phyloP scores from a whole-genome alignment of 768 basidiomycete genomes.

The Obba rivulosa region DNA sequence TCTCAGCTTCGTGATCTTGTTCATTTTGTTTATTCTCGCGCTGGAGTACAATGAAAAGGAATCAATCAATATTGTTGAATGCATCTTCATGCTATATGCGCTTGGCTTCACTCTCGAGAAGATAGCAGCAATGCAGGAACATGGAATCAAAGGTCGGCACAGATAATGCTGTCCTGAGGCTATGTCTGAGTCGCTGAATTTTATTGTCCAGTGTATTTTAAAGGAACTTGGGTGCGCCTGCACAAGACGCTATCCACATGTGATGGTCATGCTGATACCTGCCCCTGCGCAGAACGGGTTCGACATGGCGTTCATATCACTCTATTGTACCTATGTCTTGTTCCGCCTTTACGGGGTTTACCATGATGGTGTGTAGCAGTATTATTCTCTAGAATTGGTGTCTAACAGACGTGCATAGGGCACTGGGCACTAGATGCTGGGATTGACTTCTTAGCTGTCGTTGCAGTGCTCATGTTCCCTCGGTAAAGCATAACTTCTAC shows the following conservation, averaged over 20 bases:
- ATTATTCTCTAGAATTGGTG: neutral
- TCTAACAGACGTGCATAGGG: constrained; percentile 31
- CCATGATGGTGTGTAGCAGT: constrained; percentile 40
- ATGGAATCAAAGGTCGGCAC: constrained; percentile 74
- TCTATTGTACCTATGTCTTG: constrained; percentile 70
- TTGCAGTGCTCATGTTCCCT: constrained; percentile 88
- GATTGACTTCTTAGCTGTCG: constrained; percentile 80
- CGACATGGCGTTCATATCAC: constrained; percentile 85
- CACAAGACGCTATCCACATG: constrained; percentile 4
- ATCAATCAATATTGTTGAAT: constrained; percentile 60
- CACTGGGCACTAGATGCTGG: constrained; percentile 66
- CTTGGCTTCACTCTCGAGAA: constrained; percentile 89
- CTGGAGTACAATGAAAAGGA: constrained; percentile 68
- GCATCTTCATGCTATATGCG: constrained; percentile 71
- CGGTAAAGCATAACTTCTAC: constrained; percentile 36
- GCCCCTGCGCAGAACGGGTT: constrained; percentile 69
- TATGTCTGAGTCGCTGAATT: neutral
- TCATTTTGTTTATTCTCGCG: constrained; percentile 72
- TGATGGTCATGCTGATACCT: neutral
- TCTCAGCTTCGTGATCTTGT: constrained; percentile 70
- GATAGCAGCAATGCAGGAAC: constrained; percentile 92
- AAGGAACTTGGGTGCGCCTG: constrained; percentile 72
- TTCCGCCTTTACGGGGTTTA: constrained; percentile 78
- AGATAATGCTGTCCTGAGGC: neutral
- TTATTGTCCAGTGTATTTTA: constrained; percentile 59